Evolutionary conservation across 495 filamentous ascomycete genomes (phyloP), one percentile per base, ranked within the genome.

Genomic region (Tuber aestivum): DNA sequence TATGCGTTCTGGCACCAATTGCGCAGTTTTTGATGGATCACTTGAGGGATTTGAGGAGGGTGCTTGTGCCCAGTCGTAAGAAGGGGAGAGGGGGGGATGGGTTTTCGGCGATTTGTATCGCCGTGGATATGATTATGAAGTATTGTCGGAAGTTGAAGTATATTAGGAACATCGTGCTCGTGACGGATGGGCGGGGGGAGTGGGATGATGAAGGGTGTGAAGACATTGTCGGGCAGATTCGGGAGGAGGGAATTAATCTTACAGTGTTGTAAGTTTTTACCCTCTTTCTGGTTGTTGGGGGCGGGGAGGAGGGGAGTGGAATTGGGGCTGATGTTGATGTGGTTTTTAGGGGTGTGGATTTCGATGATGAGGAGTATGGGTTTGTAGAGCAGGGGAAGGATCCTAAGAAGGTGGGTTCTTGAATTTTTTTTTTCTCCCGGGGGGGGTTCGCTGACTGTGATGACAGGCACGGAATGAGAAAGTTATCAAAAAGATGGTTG

Each of bases 321-420:
- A 50, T 8, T 76, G 50, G 37, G 18, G 32, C 38, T 69, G 14
- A 41, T 38, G 32, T 50, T 38, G 35, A 8, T 56, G 21, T 41
- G 48, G 61, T 50, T 9, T n/a, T 21, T 77, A 97, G 94, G 72
- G 95, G 95, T 10, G 88, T 94, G 40, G 95, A 99, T 84, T 98
- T 98, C 83, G 94, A 99, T 79, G 96, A 97, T 85, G 82, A 90
- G 6, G 94, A 97, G 42, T 97, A 90, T 81, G 94, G 94, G 41
- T 91, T 93, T 81, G 96, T 95, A 83, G 95, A 99, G 86, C 95
- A 99, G 84, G 89, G 92, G 79, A 99, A 99, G 84, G 86, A 89
- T 71, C 75, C 79, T 4, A 76, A 83, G 74, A 97, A 97, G 87
- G 88, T 90, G 78, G 42, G 69, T 61, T 12, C 1, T n/a, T n/a